Evolutionary conservation across 2,329 filamentous ascomycete species (phyloP), one percentile per base, ranked within the genome.

Genomic region (Ceratocystis papillata): DNA sequence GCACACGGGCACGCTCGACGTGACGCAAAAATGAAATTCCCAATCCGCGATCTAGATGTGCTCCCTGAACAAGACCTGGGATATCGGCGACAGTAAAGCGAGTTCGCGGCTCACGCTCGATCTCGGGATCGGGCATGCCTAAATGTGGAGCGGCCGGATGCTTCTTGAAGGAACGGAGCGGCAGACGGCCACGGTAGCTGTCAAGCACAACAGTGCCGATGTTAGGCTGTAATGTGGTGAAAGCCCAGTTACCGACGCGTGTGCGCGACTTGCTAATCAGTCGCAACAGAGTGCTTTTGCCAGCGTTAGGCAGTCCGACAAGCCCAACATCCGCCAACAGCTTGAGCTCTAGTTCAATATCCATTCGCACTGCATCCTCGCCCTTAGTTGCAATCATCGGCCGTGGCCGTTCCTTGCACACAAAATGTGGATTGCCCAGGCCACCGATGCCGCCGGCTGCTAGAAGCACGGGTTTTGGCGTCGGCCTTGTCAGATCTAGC

Each of bases 161-260:
- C 62, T 70, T 70, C 72, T 73, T 73, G 7, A 70, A 72, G 4
- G 73, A 72, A 64, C 73, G 74, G 44, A 44, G 30, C 25, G 65
- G 65, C 25, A 64, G 60, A 0, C 89, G 84, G 1, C 92, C 90
- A 67, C 85, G 86, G 77, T 94, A 84, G 73, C 92, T 84, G 75
- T 99, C 94, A 10, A 99, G 82, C 15, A 97, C 87, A 5, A 99
- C 90, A 0, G 94, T 99, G 63, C 94, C 94, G 65, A 99, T 95
- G 71, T 96, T 96, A 2, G 94, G 94, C 70, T 92, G 87, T 7
- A 99, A 80, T 0, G 94, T 99, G 2, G 94, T 99, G 74, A 99
- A 99, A 8, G 91, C 93, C 94, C 94, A 99, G 74, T 89, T 87
- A 50, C 94, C 94, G 37, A 99, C 86, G 48, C 94, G 84, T 1